Evolutionary conservation across 306 rosid genomes (phyloP).

Genomic region (peach (Prunus persica)): Prunus_persica_NCBIv2 NC_034011.1:16198001-16198500

Average conservation of each 20-base stretch:
- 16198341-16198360: constrained; percentile 12
- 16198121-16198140: constrained; percentile 70
- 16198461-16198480: constrained; percentile 70
- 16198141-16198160: constrained; percentile 66
- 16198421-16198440: constrained; percentile 86
- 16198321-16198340: constrained; percentile 6
- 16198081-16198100: constrained; percentile 65
- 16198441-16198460: constrained; percentile 85
- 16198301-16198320: constrained; percentile 11
- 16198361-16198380: constrained; percentile 42
- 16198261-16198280: constrained; percentile 92
- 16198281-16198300: constrained; percentile 48
- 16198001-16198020: not conserved
- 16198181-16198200: constrained; percentile 80
- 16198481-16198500: constrained; percentile 96
- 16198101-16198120: constrained; percentile 48
- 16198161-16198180: constrained; percentile 58
- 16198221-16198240: constrained; percentile 84
- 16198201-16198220: constrained; percentile 91
- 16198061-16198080: constrained; percentile 80
- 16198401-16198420: constrained; percentile 62
- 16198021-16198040: not conserved
- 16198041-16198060: not conserved
- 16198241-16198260: constrained; percentile 98
- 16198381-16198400: constrained; percentile 69